Conservation (phyloP, 352 stramenopile genomes). For the Globisporangium perplexum region DNA sequence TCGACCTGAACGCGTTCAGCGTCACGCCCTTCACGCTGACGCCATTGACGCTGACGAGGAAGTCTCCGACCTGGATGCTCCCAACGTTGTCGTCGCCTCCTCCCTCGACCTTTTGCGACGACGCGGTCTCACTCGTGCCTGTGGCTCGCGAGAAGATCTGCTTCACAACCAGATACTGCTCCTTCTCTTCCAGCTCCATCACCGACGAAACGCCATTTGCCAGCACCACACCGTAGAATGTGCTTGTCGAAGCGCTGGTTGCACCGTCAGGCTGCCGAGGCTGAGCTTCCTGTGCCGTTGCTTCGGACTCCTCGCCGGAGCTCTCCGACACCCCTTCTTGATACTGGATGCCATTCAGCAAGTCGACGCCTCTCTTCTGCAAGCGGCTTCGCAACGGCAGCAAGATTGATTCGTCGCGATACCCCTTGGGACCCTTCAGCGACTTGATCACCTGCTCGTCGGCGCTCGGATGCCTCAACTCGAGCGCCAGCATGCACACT, state of each 20-base stretch:
- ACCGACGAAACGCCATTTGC: slow-evolving; percentile 27
- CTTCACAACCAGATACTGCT: slow-evolving; percentile 39
- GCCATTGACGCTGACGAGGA: slow-evolving; percentile 50
- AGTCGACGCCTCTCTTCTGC: slow-evolving; percentile 28
- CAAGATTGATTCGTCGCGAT: slow-evolving; percentile 60
- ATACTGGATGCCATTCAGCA: slow-evolving; percentile 49
- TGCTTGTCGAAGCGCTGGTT: slow-evolving; percentile 4
- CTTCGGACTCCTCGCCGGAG: not conserved
- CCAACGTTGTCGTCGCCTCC: slow-evolving; percentile 5
- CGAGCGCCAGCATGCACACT: slow-evolving; percentile 68
- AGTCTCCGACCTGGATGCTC: slow-evolving; percentile 27
- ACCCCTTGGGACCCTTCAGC: slow-evolving; percentile 69
- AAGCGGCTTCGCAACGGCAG: slow-evolving; percentile 40
- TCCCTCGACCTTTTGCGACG: slow-evolving; percentile 5
- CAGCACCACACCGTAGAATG: slow-evolving; percentile 53
- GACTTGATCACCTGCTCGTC: slow-evolving; percentile 74
- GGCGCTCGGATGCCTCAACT: slow-evolving; percentile 55
- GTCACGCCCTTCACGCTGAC: slow-evolving; percentile 32
- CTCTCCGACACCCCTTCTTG: slow-evolving; percentile 23
- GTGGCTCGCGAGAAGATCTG: slow-evolving; percentile 10
- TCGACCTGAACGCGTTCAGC: slow-evolving; percentile 23
- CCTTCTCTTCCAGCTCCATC: slow-evolving; percentile 32
- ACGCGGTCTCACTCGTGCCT: not conserved
- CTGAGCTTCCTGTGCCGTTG: not conserved
- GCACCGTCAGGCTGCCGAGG: not conserved